Evolutionary conservation across 192 early-diverging fungal species (phyloP).

Genomic region (Coemansia javaensis): DNA sequence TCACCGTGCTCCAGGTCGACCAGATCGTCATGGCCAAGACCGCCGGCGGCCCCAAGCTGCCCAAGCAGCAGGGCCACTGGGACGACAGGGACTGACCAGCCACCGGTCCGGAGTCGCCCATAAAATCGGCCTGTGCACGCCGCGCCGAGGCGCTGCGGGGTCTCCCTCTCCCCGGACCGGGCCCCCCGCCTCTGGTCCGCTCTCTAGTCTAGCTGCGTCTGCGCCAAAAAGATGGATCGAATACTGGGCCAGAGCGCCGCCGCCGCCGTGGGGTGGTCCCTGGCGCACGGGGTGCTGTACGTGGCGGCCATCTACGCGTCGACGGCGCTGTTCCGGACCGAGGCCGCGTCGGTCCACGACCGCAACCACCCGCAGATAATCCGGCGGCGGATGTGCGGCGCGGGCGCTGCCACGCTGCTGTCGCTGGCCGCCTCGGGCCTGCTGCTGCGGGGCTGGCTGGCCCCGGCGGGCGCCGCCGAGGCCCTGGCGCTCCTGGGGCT

Average conservation of each 20-base stretch:
- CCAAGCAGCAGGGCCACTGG: constrained; percentile 76
- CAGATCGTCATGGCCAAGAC: constrained; percentile 99
- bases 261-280: constrained; percentile 11
- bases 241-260: not conserved
- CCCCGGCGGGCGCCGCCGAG: not conserved
- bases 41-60: constrained; percentile 89
- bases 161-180: too few species aligned
- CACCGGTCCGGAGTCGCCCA: not conserved
- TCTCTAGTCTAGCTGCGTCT: too few species aligned
- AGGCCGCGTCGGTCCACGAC: constrained; percentile 10
- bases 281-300: constrained; percentile 15
- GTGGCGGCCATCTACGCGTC: constrained; percentile 27
- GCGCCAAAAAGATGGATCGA: not conserved
- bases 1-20: constrained; percentile 94
- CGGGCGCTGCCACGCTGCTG: not conserved
- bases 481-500: constrained; percentile 13
- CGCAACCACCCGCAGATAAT: constrained; percentile 40
- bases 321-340: constrained; percentile 6
- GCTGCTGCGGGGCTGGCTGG: constrained; percentile 5
- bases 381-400: constrained; percentile 22
- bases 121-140: not conserved
- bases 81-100: constrained; percentile 58
- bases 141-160: too few species aligned
- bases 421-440: constrained; percentile 8
- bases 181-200: too few species aligned